Evolutionary conservation across 2,329 filamentous ascomycete genomes (phyloP), one percentile per base, ranked within the genome.

Genomic region (Fusarium nanum): DNA sequence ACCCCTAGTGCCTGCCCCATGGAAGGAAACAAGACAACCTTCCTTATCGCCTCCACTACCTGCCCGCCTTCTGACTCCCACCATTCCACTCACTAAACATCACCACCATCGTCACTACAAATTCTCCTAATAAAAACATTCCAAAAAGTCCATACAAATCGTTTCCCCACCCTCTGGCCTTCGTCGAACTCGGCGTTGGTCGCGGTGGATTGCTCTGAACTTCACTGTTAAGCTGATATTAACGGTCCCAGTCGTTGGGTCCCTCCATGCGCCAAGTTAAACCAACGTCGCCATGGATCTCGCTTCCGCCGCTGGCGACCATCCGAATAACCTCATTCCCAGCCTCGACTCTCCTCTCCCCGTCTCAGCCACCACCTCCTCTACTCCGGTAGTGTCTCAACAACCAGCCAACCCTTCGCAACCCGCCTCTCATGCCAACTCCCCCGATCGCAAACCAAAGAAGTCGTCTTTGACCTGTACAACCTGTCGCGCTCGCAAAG

Each of bases 401-500:
- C 64, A 65, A 20, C 42, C 65, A 20, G 52, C 55, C 44, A 63
- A 64, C 50, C 59, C 55, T 45, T 76, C 72, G n/a, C 70, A 75
- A 30, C 56, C 71, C 7, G 46, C 58, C 23, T 74, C 73, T 37
- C 71, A 76, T 57, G 63, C 70, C 60, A 74, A 75, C 56, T 78
- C 76, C n/a, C 73, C 75, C 52, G 75, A 78, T 56, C 78, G 77
- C 57, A 79, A 78, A 45, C 79, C 78, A 25, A 83, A 82, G 67
- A 81, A 82, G 60, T 81, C 81, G 42, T 82, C 81, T 20, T 77
- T 82, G 34, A 87, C 86, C n/a, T 87, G 86, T 74, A 81, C 83
- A 67, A 86, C 85, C 13, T 87, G 85, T 67, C 84, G 85, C 23
- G 81, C 83, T 50, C 84, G 86, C 74, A 88, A 89, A 77, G 87